Conservation (phyloP, 208 protist species). For the Trypanosoma platydactyli region DNA sequence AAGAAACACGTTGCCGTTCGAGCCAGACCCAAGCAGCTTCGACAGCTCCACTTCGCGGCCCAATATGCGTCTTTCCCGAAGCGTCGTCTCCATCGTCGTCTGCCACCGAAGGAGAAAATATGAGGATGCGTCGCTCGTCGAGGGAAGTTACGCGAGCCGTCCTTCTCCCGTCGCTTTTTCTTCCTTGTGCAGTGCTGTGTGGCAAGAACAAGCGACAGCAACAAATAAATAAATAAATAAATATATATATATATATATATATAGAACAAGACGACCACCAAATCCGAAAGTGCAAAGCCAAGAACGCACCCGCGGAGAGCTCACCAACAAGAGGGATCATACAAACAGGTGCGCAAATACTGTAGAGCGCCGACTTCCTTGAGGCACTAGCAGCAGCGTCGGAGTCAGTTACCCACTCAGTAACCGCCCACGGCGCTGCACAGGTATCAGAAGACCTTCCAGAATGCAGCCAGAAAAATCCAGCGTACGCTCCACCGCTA, state of each 20-base stretch:
- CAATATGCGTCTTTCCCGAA: slow-evolving; percentile 24
- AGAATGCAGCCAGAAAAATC: slow-evolving; percentile 2
- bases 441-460: slow-evolving; percentile 8
- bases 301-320: no score
- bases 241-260: slow-evolving; percentile 14
- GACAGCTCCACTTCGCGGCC: slow-evolving; percentile 59
- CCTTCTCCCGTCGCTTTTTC: no score
- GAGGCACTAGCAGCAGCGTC: neutral
- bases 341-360: no score
- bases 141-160: no score
- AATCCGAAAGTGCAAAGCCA: no score
- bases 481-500: slow-evolving; percentile 6
- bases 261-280: neutral
- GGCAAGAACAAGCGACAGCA: slow-evolving; percentile 4
- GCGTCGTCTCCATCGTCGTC: neutral
- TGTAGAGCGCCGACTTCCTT: no score
- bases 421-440: slow-evolving; percentile 7
- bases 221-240: slow-evolving; percentile 18
- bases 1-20: slow-evolving; percentile 59
- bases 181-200: no score
- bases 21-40: slow-evolving; percentile 48
- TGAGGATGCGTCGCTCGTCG: no score
- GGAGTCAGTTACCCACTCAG: neutral
- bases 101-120: neutral
- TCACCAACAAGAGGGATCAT: no score